A percentile compares a stretch with the other conserved stretches of the same genome.
These are phyloP conservation scores for Sporisorium scitamineum DNA, from an alignment of 1,284 basidiomycete genomes.

Conservation along the genomic window DNA sequence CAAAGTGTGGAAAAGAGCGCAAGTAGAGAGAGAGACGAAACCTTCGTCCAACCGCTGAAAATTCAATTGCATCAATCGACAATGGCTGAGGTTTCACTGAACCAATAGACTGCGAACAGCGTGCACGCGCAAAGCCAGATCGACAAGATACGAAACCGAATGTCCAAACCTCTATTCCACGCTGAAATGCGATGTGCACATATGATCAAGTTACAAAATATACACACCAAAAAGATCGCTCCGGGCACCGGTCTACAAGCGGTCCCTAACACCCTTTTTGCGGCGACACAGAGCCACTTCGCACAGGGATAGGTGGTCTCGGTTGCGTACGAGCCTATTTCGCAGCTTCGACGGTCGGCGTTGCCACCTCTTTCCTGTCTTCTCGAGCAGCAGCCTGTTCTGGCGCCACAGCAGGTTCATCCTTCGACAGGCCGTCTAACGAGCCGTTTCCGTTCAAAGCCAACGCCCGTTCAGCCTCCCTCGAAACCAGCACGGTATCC, in stretches of 20 bases:
- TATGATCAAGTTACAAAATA: not conserved
- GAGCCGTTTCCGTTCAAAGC: not conserved
- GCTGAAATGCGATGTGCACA: not conserved
- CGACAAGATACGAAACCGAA: not conserved
- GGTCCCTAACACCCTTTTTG: slow-evolving; percentile 5
- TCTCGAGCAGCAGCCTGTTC: not conserved
- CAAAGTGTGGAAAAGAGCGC: too few species aligned
- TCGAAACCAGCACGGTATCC: not conserved
- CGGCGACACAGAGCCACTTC: slow-evolving; percentile 26
- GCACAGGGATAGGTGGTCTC: slow-evolving; percentile 26
- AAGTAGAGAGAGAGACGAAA: too few species aligned
- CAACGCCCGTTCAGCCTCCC: not conserved
- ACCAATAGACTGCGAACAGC: too few species aligned
- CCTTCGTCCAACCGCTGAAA: too few species aligned
- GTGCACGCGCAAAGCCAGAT: not conserved
- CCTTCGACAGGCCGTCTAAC: not conserved
- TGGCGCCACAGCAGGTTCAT: not conserved
- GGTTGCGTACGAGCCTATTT: slow-evolving; percentile 4
- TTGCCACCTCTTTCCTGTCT: not conserved
- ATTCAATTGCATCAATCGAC: too few species aligned
- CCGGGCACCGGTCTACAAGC: slow-evolving; percentile 8
- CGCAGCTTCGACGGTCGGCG: not conserved
- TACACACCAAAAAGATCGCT: not conserved
- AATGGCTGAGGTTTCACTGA: too few species aligned
- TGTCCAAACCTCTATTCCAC: not conserved